A percentile compares a stretch with the other conserved stretches of the same genome.
phyloP scores from a whole-genome alignment of 305 asterid genomes.

The Fraxinus albicans region DNA sequence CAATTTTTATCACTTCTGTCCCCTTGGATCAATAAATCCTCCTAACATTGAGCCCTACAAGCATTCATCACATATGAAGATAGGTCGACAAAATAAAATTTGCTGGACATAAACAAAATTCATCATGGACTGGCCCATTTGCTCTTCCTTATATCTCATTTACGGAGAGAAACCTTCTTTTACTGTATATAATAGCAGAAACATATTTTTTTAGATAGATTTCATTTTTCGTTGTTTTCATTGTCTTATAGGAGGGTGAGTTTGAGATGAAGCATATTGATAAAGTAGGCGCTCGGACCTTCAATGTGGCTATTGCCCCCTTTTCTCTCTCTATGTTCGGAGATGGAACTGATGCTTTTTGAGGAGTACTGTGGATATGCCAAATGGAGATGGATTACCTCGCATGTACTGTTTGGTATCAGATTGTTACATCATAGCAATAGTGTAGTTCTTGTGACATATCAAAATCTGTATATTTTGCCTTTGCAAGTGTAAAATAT shows the following conservation, averaged over 20 bases:
- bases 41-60: background rate
- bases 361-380: slow-evolving; percentile 19
- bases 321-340: slow-evolving; percentile 66
- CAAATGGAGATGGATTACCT: background rate
- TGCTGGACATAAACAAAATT: background rate
- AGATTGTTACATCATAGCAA: slow-evolving; percentile 4
- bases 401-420: slow-evolving; percentile 9
- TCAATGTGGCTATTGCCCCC: slow-evolving; percentile 73
- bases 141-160: background rate
- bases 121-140: background rate
- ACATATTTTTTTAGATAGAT: background rate
- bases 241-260: slow-evolving; percentile 62
- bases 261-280: slow-evolving; percentile 86
- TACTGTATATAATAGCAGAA: background rate
- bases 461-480: slow-evolving; percentile 7
- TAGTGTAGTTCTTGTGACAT: background rate
- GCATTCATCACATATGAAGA: background rate
- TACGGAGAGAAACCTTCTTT: background rate
- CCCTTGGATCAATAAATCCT: background rate
- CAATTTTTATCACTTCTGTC: background rate
- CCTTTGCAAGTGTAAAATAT: slow-evolving; percentile 9
- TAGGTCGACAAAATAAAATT: background rate
- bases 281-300: slow-evolving; percentile 49
- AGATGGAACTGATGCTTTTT: slow-evolving; percentile 44
- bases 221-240: slow-evolving; percentile 7